Percentiles rank a stretch among this genome's conserved stretches.
phyloP scores from a whole-genome alignment of 1,139 yeast species.

The Kluyveromyces marxianus region DNA sequence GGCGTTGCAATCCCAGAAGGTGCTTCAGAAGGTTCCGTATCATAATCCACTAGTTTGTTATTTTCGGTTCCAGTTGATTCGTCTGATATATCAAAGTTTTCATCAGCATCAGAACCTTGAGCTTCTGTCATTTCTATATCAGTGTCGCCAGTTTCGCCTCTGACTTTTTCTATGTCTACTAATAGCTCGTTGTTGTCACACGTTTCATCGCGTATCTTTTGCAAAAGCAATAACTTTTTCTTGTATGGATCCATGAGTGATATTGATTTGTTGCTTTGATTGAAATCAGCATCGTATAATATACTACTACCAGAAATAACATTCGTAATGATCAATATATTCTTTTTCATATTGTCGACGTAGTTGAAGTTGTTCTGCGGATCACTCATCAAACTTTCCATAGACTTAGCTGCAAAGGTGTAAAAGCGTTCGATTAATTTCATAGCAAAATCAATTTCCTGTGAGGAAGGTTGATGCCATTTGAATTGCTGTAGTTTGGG shows the following conservation, averaged over 20 bases:
- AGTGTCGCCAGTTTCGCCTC: constrained; percentile 11
- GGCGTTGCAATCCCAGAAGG: constrained; percentile 30
- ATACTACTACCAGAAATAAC: constrained; percentile 68
- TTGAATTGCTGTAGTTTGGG: constrained; percentile 44
- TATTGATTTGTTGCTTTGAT: constrained; percentile 22
- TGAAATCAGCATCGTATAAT: constrained; percentile 60
- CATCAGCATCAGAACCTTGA: constrained; percentile 33
- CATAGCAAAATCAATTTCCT: constrained; percentile 56
- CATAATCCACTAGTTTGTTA: constrained; percentile 30
- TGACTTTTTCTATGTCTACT: constrained; percentile 32
- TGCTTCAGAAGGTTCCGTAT: constrained; percentile 26
- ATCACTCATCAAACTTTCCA: constrained; percentile 35
- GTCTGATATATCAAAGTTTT: constrained; percentile 32
- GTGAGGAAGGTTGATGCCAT: constrained; percentile 67
- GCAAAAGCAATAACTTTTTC: constrained; percentile 30
- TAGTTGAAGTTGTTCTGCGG: constrained; percentile 19
- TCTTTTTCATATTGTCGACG: constrained; percentile 47
- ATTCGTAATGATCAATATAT: constrained; percentile 51
- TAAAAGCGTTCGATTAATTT: constrained; percentile 49
- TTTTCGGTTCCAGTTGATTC: constrained; percentile 14
- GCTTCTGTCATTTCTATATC: constrained; percentile 19
- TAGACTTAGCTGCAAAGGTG: constrained; percentile 36
- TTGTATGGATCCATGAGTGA: constrained; percentile 19
- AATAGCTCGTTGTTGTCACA: constrained; percentile 30
- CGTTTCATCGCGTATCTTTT: constrained; percentile 29